A percentile compares a stretch with the other conserved stretches of the same genome.
Evolutionary conservation across 768 basidiomycete genomes (phyloP).

Genomic region (Pleurotus ostreatus): DNA sequence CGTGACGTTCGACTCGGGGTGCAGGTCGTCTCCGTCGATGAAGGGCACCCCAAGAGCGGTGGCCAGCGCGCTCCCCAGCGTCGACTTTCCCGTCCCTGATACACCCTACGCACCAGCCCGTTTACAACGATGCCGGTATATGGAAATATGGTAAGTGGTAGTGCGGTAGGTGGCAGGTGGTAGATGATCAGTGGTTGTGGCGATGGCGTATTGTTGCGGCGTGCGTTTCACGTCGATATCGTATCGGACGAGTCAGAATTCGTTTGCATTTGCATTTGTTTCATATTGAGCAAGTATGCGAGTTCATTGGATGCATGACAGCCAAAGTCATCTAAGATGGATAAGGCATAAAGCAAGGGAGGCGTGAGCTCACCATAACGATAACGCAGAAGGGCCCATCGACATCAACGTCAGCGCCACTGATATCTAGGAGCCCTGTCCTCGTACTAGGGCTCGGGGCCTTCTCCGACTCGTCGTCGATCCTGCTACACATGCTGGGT

Average conservation of each 20-base stretch:
- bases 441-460: too few species aligned
- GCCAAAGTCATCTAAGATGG: too few species aligned
- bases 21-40: conserved; percentile 87
- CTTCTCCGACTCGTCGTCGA: neutral
- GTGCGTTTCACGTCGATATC: too few species aligned
- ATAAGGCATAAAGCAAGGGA: too few species aligned
- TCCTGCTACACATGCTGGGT: neutral
- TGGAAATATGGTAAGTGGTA: neutral
- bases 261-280: too few species aligned
- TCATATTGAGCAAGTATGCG: too few species aligned
- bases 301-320: too few species aligned
- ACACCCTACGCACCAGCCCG: conserved; percentile 53
- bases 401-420: neutral
- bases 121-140: neutral
- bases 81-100: conserved; percentile 70
- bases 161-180: too few species aligned
- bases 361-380: neutral
- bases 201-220: too few species aligned
- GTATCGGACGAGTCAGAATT: too few species aligned
- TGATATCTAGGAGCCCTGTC: neutral
- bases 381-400: neutral
- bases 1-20: conserved; percentile 73
- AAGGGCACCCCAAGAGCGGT: conserved; percentile 63
- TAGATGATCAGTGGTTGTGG: too few species aligned
- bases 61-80: conserved; percentile 64